phyloP scores from a whole-genome alignment of 805 yeast species.

The Saccharomycopsis javanensis region DNA sequence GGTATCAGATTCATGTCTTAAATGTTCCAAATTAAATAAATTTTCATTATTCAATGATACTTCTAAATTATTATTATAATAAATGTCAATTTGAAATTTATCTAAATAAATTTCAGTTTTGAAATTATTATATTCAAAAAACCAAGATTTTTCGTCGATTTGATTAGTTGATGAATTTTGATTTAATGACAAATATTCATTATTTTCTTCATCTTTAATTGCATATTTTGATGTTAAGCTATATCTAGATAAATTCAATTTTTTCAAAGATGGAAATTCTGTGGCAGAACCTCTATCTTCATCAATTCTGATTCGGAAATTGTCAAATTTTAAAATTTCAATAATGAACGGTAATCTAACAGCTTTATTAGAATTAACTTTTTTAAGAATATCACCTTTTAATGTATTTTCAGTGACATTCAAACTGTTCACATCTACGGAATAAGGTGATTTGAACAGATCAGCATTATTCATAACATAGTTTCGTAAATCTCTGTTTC shows the following conservation, averaged over 20 bases:
- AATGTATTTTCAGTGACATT: constrained; percentile 25
- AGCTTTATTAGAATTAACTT: constrained; percentile 29
- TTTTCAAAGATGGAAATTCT: constrained; percentile 20
- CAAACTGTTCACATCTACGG: constrained; percentile 31
- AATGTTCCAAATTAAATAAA: constrained; percentile 77
- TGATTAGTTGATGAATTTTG: constrained; percentile 7
- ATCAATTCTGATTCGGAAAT: constrained; percentile 54
- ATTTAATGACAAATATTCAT: constrained; percentile 20
- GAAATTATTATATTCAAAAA: constrained; percentile 36
- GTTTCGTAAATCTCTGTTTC: constrained; percentile 63
- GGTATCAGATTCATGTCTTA: constrained; percentile 39
- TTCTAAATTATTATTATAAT: constrained; percentile 35
- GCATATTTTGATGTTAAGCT: constrained; percentile 54
- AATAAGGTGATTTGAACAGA: constrained; percentile 31
- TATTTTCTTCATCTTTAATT: constrained; percentile 29
- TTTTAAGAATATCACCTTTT: constrained; percentile 40
- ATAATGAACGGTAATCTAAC: constrained; percentile 48
- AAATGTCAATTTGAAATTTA: constrained; percentile 44
- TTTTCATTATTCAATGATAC: constrained; percentile 58
- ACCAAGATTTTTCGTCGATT: constrained; percentile 20
- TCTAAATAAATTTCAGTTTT: constrained; percentile 33
- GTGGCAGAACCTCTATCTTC: constrained; percentile 40
- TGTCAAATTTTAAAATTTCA: constrained; percentile 44
- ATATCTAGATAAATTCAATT: constrained; percentile 42
- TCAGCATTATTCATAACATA: constrained; percentile 25